Conservation (phyloP, 2,329 filamentous ascomycete species). For the Arthrinium phaeospermum region DNA sequence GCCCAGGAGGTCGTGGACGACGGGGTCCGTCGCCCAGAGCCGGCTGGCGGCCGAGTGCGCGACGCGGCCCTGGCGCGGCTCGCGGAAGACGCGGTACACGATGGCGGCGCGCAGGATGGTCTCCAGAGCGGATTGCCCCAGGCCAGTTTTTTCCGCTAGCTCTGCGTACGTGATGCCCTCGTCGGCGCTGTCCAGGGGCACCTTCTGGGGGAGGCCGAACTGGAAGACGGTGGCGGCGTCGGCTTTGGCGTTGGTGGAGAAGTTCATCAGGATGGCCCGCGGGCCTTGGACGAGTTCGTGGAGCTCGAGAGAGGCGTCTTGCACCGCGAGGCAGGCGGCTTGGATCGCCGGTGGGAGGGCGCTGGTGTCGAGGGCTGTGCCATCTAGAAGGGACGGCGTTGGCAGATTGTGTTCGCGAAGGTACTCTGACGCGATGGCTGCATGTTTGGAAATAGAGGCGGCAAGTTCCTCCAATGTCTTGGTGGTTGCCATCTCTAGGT, state of each 20-base stretch:
- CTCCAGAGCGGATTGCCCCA: constrained; percentile 27
- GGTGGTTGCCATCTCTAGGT: not conserved
- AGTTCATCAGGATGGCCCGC: constrained; percentile 11
- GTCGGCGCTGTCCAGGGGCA: constrained; percentile 30
- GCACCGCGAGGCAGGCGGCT: constrained; percentile 7
- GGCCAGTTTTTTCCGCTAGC: constrained; percentile 26
- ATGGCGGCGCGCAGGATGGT: constrained; percentile 30
- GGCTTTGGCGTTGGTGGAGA: constrained; percentile 19
- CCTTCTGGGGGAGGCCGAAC: constrained; percentile 28
- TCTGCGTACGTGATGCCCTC: constrained; percentile 28
- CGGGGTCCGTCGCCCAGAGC: constrained; percentile 30
- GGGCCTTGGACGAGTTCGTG: constrained; percentile 13
- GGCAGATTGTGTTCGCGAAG: constrained; percentile 16
- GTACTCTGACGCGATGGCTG: constrained; percentile 5
- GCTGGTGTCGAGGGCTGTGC: constrained; percentile 2
- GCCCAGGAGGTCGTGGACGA: constrained; percentile 24
- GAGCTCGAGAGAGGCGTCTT: constrained; percentile 14
- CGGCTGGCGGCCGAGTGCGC: constrained; percentile 30
- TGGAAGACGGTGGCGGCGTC: constrained; percentile 21
- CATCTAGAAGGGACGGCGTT: not conserved
- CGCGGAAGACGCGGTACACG: constrained; percentile 32
- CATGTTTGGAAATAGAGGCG: constrained; percentile 13
- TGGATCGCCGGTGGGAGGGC: constrained; percentile 1
- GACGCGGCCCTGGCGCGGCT: constrained; percentile 30
- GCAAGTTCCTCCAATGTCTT: constrained; percentile 3